Evolutionary conservation across 177 flowering plant genomes (phyloP).

Genomic region (Vitis hybrid): DNA sequence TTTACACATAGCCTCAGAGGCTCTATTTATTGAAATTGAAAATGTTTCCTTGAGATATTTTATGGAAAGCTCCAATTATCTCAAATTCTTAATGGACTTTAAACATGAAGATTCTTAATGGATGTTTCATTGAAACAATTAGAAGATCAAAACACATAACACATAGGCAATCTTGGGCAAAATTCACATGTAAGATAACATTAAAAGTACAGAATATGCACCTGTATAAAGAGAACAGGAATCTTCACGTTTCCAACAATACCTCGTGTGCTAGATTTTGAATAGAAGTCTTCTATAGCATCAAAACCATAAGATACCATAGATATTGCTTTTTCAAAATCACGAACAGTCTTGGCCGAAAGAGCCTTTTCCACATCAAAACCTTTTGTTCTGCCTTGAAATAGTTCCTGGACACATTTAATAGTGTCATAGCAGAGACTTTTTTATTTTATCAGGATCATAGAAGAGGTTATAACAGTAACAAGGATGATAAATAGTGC

Average conservation of each 20-base stretch:
- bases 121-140: no score
- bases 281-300: constrained; percentile 79
- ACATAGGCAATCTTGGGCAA: neutral
- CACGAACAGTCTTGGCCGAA: constrained; percentile 65
- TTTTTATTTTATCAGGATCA: no score
- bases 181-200: neutral
- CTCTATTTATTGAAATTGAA: no score
- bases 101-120: neutral
- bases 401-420: constrained; percentile 62
- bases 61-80: no score
- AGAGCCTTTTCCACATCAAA: constrained; percentile 80
- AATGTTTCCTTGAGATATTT: no score
- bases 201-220: constrained; percentile 12
- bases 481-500: neutral
- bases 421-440: no score
- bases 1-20: no score
- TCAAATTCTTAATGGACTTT: no score
- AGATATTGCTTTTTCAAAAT: constrained; percentile 86
- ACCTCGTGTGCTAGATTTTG: constrained; percentile 62
- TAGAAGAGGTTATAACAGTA: no score
- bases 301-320: constrained; percentile 87
- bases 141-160: constrained; percentile 2
- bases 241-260: constrained; percentile 67
- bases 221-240: constrained; percentile 96
- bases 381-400: constrained; percentile 77